Conservation (phyloP, 768 basidiomycete genomes). For the Nidula microcarpa region DNA sequence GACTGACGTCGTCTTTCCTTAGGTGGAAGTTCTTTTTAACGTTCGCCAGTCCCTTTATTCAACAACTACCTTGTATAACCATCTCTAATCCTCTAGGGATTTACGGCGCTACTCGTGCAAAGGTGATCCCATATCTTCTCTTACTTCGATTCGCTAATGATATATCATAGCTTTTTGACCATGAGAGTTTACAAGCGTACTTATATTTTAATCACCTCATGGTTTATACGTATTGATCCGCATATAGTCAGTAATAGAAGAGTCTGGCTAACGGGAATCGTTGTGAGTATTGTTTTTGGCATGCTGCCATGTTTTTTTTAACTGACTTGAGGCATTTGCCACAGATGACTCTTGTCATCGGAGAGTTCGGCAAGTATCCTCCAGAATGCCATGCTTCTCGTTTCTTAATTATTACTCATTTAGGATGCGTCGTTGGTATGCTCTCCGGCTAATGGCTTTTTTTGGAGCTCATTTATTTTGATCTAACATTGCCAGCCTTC, state of each 20-base stretch:
- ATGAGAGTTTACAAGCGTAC: slow-evolving; percentile 40
- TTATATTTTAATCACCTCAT: not conserved
- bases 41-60: slow-evolving; percentile 15
- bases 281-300: slow-evolving; percentile 20
- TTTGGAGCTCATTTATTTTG: not conserved
- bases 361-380: slow-evolving; percentile 33
- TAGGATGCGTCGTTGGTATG: slow-evolving; percentile 29
- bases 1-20: not conserved
- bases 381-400: not conserved
- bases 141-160: not conserved
- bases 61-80: too few relatives aligned
- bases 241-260: slow-evolving; percentile 41
- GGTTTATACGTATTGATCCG: slow-evolving; percentile 1
- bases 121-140: slow-evolving; percentile 16
- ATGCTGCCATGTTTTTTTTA: not conserved
- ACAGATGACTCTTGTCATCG: slow-evolving; percentile 27
- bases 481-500: slow-evolving; percentile 21
- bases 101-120: slow-evolving; percentile 49
- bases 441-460: not conserved
- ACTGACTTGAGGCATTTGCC: not conserved
- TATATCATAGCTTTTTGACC: slow-evolving; percentile 34
- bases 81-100: slow-evolving; percentile 19
- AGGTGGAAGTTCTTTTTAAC: slow-evolving; percentile 51
- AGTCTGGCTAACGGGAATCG: slow-evolving; percentile 23
- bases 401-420: not conserved